These are phyloP conservation scores for Naganishia kalamii DNA, from an alignment of 768 basidiomycete genomes.

Conservation along the genomic window DNA sequence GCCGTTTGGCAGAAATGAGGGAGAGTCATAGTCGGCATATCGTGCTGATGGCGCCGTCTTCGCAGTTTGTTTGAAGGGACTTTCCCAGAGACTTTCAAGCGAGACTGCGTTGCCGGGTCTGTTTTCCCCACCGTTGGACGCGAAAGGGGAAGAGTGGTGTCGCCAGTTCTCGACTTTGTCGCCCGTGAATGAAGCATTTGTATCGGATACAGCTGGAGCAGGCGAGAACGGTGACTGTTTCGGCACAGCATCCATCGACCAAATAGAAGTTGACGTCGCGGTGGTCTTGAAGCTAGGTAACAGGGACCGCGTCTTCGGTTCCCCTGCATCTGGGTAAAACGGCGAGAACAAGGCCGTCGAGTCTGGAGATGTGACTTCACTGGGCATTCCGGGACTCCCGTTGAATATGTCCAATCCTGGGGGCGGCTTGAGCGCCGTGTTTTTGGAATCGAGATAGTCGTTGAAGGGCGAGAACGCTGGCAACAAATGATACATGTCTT, in stretches of 20 bases:
- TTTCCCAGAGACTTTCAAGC: conserved; percentile 9
- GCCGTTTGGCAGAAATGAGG: background rate
- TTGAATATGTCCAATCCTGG: background rate
- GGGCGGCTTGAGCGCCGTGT: background rate
- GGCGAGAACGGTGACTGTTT: conserved; percentile 1
- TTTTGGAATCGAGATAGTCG: background rate
- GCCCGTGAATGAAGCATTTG: background rate
- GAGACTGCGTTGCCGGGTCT: background rate
- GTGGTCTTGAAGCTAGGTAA: background rate
- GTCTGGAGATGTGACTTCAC: background rate
- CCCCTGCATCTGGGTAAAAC: background rate
- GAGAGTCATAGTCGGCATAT: background rate
- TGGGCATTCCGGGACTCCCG: background rate
- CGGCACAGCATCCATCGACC: background rate
- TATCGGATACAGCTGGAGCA: background rate
- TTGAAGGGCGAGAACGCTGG: background rate
- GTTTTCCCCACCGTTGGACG: background rate
- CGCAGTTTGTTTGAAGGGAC: background rate
- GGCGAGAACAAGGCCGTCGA: background rate
- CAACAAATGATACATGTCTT: background rate
- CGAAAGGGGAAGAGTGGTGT: background rate
- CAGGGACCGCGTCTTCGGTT: background rate
- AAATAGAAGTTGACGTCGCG: conserved; percentile 27
- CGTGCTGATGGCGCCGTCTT: background rate
- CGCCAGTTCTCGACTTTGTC: background rate